Percentiles rank a stretch among this genome's conserved stretches.
Conservation (phyloP, 2,329 filamentous ascomycete genomes). For the Cladosporium velox region DNA sequence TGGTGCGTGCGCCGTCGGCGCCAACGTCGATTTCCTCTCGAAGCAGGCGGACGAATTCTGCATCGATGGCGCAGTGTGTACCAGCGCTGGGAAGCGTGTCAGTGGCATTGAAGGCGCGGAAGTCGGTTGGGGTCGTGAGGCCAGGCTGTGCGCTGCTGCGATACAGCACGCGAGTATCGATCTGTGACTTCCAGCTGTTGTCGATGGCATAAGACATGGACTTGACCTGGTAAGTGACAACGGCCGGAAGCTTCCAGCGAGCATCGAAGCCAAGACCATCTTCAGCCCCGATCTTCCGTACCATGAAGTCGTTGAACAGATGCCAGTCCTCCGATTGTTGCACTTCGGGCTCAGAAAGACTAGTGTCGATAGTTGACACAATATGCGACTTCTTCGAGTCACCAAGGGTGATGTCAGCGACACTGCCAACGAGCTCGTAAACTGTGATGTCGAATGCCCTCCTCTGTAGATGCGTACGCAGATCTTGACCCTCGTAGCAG, state of each 20-base stretch:
- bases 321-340: conserved; percentile 78
- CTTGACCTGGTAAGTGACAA: conserved; percentile 84
- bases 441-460: conserved; percentile 80
- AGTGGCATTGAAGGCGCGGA: conserved; percentile 30
- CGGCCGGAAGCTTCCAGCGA: conserved; percentile 88
- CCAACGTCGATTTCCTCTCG: conserved; percentile 96
- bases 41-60: conserved; percentile 91
- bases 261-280: conserved; percentile 90
- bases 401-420: conserved; percentile 84
- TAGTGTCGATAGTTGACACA: conserved; percentile 84
- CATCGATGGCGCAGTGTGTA: conserved; percentile 80
- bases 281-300: conserved; percentile 73
- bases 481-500: conserved; percentile 90
- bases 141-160: conserved; percentile 61
- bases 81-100: conserved; percentile 64
- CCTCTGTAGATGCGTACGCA: conserved; percentile 76
- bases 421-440: conserved; percentile 88
- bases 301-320: conserved; percentile 95
- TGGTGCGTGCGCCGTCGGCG: conserved; percentile 87
- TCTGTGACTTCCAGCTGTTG: conserved; percentile 77
- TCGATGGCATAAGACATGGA: conserved; percentile 79
- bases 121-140: conserved; percentile 32
- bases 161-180: conserved; percentile 85
- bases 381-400: conserved; percentile 87
- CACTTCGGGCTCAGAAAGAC: conserved; percentile 63